A percentile compares a stretch with the other conserved stretches of the same genome.
Conservation (phyloP, 2,329 filamentous ascomycete species). For the Hymenoscyphus scutula region DNA sequence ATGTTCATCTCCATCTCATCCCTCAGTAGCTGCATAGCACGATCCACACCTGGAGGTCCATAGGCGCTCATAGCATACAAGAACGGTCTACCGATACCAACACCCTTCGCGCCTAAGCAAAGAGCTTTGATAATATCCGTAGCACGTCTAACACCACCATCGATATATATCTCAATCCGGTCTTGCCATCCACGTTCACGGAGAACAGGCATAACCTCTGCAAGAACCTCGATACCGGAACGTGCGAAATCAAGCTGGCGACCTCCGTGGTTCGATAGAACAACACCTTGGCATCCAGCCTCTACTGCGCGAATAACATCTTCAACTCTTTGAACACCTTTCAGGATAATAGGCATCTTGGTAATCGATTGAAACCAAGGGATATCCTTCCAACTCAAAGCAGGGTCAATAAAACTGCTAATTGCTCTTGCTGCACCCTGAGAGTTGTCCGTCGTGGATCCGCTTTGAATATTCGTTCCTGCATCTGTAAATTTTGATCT, state of each 20-base stretch:
- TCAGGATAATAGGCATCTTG: constrained; percentile 91
- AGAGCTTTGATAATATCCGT: constrained; percentile 96
- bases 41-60: constrained; percentile 80
- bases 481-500: constrained; percentile 83
- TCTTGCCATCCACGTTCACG: constrained; percentile 70
- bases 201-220: constrained; percentile 88
- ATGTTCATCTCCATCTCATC: constrained; percentile 99
- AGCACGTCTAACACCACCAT: constrained; percentile 84
- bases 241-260: constrained; percentile 90
- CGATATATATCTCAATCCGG: constrained; percentile 83
- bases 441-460: constrained; percentile 73
- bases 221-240: constrained; percentile 84
- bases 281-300: constrained; percentile 79
- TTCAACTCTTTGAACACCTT: constrained; percentile 94
- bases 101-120: constrained; percentile 85
- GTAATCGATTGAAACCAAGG: constrained; percentile 91
- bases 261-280: constrained; percentile 94
- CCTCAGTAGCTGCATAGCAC: constrained; percentile 87
- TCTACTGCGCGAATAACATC: constrained; percentile 89
- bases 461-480: constrained; percentile 78
- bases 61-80: constrained; percentile 95
- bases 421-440: constrained; percentile 95
- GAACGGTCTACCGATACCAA: constrained; percentile 93
- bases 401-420: constrained; percentile 93
- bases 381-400: constrained; percentile 90